phyloP scores from a whole-genome alignment of 2,329 filamentous ascomycete species.

The Fusarium buxicola region DNA sequence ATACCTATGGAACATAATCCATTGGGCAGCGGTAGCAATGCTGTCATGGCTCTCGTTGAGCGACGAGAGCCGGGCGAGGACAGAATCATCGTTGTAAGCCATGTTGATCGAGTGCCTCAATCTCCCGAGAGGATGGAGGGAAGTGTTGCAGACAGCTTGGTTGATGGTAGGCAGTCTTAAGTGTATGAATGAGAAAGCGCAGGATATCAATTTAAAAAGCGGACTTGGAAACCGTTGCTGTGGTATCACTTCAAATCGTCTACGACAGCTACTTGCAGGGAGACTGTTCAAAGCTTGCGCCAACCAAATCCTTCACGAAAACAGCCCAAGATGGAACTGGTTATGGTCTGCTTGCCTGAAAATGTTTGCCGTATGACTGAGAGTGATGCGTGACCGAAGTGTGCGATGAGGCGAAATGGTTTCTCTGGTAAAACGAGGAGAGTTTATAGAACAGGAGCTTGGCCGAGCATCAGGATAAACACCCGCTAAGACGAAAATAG shows the following conservation, averaged over 20 bases:
- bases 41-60: conserved; percentile 98
- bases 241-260: conserved; percentile 45
- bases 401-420: conserved; percentile 37
- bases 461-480: conserved; percentile 40
- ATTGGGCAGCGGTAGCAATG: conserved; percentile 95
- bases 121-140: background rate
- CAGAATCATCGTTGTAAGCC: conserved; percentile 96
- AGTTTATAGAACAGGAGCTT: conserved; percentile 41
- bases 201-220: conserved; percentile 39
- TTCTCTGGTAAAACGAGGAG: conserved; percentile 41
- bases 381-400: conserved; percentile 33
- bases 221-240: conserved; percentile 40
- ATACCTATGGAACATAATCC: conserved; percentile 99
- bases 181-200: conserved; percentile 15
- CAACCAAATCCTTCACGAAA: conserved; percentile 23
- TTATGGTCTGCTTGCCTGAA: conserved; percentile 18
- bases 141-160: conserved; percentile 2
- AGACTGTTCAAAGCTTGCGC: conserved; percentile 37
- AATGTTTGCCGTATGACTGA: conserved; percentile 26
- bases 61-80: conserved; percentile 92
- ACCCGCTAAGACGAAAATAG: conserved; percentile 34
- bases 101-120: conserved; percentile 59
- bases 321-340: conserved; percentile 12
- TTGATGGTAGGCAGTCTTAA: conserved; percentile 5
- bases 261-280: conserved; percentile 47